Conservation (phyloP, 208 protist species). For the Tetramitus jugosus region DNA sequence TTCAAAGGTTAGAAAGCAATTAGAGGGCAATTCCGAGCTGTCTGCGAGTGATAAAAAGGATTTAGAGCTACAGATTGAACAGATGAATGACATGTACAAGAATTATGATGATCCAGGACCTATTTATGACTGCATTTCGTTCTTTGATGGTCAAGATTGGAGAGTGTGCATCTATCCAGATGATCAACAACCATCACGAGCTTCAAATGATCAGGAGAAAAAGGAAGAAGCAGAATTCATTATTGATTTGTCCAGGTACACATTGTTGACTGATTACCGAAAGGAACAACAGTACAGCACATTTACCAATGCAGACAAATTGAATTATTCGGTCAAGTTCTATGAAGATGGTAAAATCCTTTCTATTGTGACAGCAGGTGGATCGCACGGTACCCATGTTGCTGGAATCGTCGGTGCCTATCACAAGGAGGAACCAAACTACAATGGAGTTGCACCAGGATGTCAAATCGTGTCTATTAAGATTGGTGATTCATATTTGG, state of each 20-base stretch:
- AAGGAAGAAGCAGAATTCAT: neutral
- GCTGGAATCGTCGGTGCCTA: conserved; percentile 51
- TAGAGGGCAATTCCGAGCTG: neutral
- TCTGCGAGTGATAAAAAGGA: neutral
- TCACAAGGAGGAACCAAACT: conserved; percentile 38
- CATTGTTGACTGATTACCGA: conserved; percentile 2
- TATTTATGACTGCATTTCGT: conserved; percentile 35
- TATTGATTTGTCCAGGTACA: no score
- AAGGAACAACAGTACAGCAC: conserved; percentile 24
- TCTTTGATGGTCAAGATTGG: conserved; percentile 29
- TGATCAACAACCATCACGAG: conserved; percentile 27
- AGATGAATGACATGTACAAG: conserved; percentile 25
- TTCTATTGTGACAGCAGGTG: conserved; percentile 39
- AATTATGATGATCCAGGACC: conserved; percentile 26
- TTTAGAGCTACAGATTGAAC: conserved; percentile 24
- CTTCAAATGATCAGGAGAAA: neutral
- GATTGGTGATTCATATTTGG: conserved; percentile 51
- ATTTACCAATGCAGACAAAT: conserved; percentile 23
- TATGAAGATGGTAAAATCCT: conserved; percentile 49
- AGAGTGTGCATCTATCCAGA: no score
- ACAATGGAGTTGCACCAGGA: conserved; percentile 39
- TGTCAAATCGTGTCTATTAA: conserved; percentile 48
- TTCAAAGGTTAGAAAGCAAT: neutral
- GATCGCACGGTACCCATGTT: conserved; percentile 53
- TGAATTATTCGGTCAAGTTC: conserved; percentile 44